A percentile compares a stretch with the other conserved stretches of the same genome.
Conservation (phyloP, 2,329 filamentous ascomycete genomes). For the Exophiala mesophila region DNA sequence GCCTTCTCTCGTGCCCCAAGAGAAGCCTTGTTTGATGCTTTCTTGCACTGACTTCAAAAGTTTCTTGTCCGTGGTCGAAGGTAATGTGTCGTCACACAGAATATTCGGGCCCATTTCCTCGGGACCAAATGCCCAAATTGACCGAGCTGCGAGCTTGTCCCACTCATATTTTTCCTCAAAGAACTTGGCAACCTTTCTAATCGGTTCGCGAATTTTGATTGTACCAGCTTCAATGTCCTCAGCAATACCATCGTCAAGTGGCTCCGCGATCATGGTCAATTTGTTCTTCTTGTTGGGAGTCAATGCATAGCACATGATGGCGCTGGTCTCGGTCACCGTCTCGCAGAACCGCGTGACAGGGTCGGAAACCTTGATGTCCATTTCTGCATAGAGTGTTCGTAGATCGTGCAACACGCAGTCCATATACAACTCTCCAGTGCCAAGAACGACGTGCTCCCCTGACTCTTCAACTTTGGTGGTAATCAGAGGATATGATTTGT, state of each 20-base stretch:
- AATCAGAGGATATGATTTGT: conserved; percentile 95
- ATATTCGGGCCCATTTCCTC: conserved; percentile 95
- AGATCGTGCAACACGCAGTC: conserved; percentile 96
- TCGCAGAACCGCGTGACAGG: conserved; percentile 97
- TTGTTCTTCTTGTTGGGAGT: conserved; percentile 99
- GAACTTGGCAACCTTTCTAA: conserved; percentile 89
- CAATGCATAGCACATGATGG: conserved; percentile 95
- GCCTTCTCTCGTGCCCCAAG: conserved; percentile 92
- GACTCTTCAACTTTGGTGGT: conserved; percentile 97
- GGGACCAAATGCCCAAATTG: conserved; percentile 97
- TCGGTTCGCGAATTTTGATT: conserved; percentile 87
- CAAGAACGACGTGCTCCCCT: conserved; percentile 89
- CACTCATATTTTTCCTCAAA: conserved; percentile 97
- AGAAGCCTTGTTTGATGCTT: conserved; percentile 91
- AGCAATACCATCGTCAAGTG: conserved; percentile 88
- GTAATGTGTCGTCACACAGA: conserved; percentile 90
- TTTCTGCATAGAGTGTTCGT: conserved; percentile 88
- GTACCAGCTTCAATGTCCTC: conserved; percentile 88
- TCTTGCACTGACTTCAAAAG: conserved; percentile 81
- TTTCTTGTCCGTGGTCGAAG: conserved; percentile 91
- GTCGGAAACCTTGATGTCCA: conserved; percentile 99
- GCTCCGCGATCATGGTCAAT: conserved; percentile 96
- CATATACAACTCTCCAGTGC: conserved; percentile 99
- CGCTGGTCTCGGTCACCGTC: conserved; percentile 93
- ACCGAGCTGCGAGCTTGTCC: conserved; percentile 88